Base-by-base conservation (phyloP, 768 basidiomycete species). In the Tephrocybe sp. region DNA sequence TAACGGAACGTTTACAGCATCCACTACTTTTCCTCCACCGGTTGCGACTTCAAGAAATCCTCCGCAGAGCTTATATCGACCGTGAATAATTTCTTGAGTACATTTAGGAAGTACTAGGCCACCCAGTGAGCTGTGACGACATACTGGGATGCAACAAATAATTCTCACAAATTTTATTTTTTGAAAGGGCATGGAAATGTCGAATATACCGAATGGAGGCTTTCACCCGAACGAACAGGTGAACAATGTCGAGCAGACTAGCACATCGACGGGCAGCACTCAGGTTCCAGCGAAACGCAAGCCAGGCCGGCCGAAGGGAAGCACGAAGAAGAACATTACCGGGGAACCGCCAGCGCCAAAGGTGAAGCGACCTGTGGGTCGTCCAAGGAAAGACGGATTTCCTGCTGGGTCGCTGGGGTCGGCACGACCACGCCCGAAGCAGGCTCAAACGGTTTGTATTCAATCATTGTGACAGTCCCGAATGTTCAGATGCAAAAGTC, bases 351-450 rank as follows among this genome's bases (percentile, higher is more conserved):
- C 63, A 3, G 71, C 76, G 2, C 74, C 79, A 23, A 87, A 86
- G 67, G 68, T 81, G 47, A 90, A 89, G 65, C 74, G 90, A 39
- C 90, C 90, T 14, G 89, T 91, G 1, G 90, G 90, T 1, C 75
- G 90, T 12, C 90, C 90, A 2, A 71, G 90, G 58, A 90, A 91
- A 66, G 89, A 91, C 58, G 90, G 90, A 0, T 77, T 88, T 32
- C 89, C 89, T 34, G 85, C 89, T 25, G 89, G 89, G 11, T 85
- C 86, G 9, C 80, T 86, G 5, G 74, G 79, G n/a, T 62, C 74
- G 4, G 55, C 71, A 33, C 72, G 78, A 15, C 33, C 53, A 34
- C 57, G 60, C 23, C 20, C 57, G 3, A 62, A 61, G 48, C 55
- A 45, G 20, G 33, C 55, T 39, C 6, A 45, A 30, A 30, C 32